Base-by-base conservation (phyloP, 441 rosid species). In the Manihot esculenta region DNA sequence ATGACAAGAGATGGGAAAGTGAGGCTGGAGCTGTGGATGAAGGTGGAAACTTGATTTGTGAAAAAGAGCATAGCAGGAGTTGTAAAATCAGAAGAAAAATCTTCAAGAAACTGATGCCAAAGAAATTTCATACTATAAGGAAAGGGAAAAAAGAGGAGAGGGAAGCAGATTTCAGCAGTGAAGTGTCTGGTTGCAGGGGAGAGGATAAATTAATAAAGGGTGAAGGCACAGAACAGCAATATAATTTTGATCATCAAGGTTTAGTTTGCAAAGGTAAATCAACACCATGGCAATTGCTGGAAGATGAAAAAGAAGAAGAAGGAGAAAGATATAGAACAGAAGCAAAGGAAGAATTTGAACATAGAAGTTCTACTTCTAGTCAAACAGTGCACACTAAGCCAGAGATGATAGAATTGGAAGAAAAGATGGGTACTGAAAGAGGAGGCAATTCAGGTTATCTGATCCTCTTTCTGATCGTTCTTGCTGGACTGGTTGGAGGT, bases 401-500 rank as follows among this genome's bases (percentile, higher is more conserved):
- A 20, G 69, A 72, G 41, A 24, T 51, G 50, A 61, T 6, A 7
- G n/a, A 10, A 24, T 48, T 17, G 10, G 69, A 27, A 23, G 69
- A 23, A 49, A 61, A 48, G 13, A 75, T 15, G 48, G 73, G 64
- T 72, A 59, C 51, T 13, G 54, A 70, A 69, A 69, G 70, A 42
- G 77, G 68, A 73, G 62, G 75, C 68, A 73, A 68, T 27, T 72
- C 80, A 62, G 71, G 75, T 33, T 70, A 56, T 60, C 26, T 70
- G 58, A 56, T 80, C 38, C 50, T 87, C 47, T 30, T 85, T 38
- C 75, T 82, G 12, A 66, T 83, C 50, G 79, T 80, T 63, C 85
- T 87, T 27, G 78, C 69, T 2, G 97, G 93, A 45, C 89, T 92
- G 30, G 9, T 72, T 0, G 76, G 81, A 30, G 97, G 96, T 30